These are phyloP conservation scores for Daldinia sp. DNA, from an alignment of 2,329 filamentous ascomycete species.

Conservation along the genomic window DNA sequence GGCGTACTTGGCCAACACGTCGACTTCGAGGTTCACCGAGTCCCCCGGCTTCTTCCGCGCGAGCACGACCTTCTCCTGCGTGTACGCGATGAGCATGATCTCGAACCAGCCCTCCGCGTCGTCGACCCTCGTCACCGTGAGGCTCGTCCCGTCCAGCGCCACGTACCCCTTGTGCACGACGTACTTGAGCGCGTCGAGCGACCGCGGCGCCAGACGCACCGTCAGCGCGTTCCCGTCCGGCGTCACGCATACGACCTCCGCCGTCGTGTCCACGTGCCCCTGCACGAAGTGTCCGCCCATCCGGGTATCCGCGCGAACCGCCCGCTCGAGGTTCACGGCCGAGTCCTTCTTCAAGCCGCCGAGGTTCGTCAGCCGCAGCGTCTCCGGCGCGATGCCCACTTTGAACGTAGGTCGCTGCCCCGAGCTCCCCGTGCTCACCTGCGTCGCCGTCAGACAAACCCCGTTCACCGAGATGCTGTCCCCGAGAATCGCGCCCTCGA, in stretches of 20 bases:
- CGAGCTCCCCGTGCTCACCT: too few species aligned
- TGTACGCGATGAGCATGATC: conserved; percentile 98
- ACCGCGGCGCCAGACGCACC: conserved; percentile 78
- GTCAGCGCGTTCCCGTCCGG: conserved; percentile 92
- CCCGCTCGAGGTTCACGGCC: conserved; percentile 91
- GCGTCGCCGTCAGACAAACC: conserved; percentile 94
- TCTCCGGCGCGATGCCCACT: conserved; percentile 95
- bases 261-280: conserved; percentile 94
- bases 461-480: conserved; percentile 97
- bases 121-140: conserved; percentile 90
- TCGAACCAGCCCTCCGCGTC: conserved; percentile 88
- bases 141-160: conserved; percentile 90
- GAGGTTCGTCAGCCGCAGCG: conserved; percentile 94
- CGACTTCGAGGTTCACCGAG: conserved; percentile 91
- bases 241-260: conserved; percentile 76
- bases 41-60: conserved; percentile 83
- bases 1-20: conserved; percentile 87
- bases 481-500: conserved; percentile 85
- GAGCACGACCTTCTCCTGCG: conserved; percentile 90
- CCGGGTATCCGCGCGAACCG: conserved; percentile 88
- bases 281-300: conserved; percentile 99
- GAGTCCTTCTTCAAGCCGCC: conserved; percentile 75
- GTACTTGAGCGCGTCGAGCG: conserved; percentile 76
- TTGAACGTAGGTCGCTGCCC: conserved; percentile 72
- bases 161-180: conserved; percentile 97